Percentiles rank a stretch among this genome's conserved stretches.
These are phyloP conservation scores for Tetrapisispora phaffii DNA, from an alignment of 805 yeast species.

Conservation along the genomic window DNA sequence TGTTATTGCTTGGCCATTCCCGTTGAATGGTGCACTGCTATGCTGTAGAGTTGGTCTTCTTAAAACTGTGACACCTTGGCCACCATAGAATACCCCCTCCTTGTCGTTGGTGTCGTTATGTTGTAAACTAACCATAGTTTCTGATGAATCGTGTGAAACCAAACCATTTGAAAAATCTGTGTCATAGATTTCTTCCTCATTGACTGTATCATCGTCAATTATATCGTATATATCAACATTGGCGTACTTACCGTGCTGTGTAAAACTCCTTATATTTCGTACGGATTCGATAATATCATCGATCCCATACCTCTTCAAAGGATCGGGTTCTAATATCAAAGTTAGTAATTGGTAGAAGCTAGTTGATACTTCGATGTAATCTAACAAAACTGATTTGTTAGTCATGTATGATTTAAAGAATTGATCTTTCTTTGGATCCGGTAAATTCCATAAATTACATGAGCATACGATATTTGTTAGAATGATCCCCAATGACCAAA, in stretches of 20 bases:
- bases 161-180: not conserved
- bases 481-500: conserved; percentile 81
- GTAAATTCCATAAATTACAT: conserved; percentile 86
- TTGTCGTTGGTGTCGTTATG: not conserved
- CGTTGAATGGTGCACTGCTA: not conserved
- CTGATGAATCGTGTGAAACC: conserved; percentile 1
- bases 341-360: conserved; percentile 47
- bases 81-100: conserved; percentile 1
- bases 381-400: conserved; percentile 44
- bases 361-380: conserved; percentile 63
- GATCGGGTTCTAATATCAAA: conserved; percentile 26
- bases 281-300: conserved; percentile 17
- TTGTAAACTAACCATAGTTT: not conserved
- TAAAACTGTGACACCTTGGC: conserved; percentile 1
- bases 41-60: conserved; percentile 3
- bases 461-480: conserved; percentile 72
- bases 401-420: conserved; percentile 57
- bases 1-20: not conserved
- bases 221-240: conserved; percentile 8
- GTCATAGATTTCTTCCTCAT: not conserved
- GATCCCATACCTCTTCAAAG: conserved; percentile 26
- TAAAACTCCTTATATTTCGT: conserved; percentile 19
- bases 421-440: conserved; percentile 48
- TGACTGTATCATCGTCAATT: not conserved
- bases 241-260: conserved; percentile 21